A percentile compares a stretch with the other conserved stretches of the same genome.
phyloP scores from a whole-genome alignment of 345 rosid species.

The Salix brachista region DNA sequence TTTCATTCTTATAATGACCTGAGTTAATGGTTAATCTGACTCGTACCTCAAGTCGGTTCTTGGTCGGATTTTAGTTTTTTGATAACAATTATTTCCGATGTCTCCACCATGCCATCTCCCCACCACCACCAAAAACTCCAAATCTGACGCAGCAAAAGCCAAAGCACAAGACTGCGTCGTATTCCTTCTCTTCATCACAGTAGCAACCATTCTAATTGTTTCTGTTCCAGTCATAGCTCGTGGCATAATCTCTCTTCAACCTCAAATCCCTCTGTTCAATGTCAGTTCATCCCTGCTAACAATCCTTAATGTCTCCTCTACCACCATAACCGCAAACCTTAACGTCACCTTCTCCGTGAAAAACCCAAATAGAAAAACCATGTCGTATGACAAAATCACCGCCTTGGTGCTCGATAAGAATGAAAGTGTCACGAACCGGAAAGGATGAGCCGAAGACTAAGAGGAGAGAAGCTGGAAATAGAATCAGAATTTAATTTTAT shows the following conservation, averaged over 20 bases:
- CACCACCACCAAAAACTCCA: not conserved
- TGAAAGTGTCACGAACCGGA: too few species aligned
- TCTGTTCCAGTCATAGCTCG: not conserved
- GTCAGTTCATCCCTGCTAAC: not conserved
- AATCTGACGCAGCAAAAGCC: not conserved
- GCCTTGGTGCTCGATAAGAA: not conserved
- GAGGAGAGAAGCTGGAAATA: too few species aligned
- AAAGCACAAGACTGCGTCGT: constrained; percentile 2
- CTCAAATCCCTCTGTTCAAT: not conserved
- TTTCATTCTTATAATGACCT: too few species aligned
- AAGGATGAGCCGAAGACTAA: too few species aligned
- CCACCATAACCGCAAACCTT: not conserved
- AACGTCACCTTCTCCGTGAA: not conserved
- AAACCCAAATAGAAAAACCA: not conserved
- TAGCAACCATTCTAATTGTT: not conserved
- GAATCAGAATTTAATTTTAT: too few species aligned
- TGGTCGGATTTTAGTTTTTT: too few species aligned
- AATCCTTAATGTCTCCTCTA: not conserved
- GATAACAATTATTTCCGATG: not conserved
- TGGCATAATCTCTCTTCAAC: not conserved
- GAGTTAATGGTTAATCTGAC: too few species aligned
- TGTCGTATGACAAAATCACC: not conserved
- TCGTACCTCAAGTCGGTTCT: too few species aligned
- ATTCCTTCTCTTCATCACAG: not conserved
- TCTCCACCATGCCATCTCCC: not conserved